These are phyloP conservation scores for Pseudogymnoascus sp. DNA, from an alignment of 2,329 filamentous ascomycete species.

Conservation along the genomic window DNA sequence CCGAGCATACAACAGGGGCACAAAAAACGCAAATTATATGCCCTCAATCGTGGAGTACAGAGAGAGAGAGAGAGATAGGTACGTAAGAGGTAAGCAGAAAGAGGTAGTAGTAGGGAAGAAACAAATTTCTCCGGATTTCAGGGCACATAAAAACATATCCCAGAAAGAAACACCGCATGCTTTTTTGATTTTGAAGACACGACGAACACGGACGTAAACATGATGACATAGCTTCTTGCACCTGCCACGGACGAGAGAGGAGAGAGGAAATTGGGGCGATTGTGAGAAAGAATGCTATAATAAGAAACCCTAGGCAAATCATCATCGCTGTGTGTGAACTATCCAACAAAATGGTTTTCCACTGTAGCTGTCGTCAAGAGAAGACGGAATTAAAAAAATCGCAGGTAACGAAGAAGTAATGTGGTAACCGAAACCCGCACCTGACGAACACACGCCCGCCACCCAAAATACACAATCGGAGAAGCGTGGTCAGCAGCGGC, in stretches of 20 bases:
- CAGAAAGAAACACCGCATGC: neutral
- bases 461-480: slow-evolving; percentile 2
- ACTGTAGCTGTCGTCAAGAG: neutral
- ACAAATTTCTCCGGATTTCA: neutral
- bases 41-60: neutral
- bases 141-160: neutral
- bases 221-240: neutral
- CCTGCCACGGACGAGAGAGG: neutral
- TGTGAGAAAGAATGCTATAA: neutral
- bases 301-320: slow-evolving; percentile 11
- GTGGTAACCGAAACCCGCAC: neutral
- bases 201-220: neutral
- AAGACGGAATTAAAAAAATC: neutral
- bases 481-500: neutral
- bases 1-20: slow-evolving; percentile 11
- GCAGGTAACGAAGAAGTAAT: neutral
- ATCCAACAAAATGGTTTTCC: slow-evolving; percentile 14
- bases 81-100: neutral
- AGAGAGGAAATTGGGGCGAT: neutral
- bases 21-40: neutral
- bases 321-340: slow-evolving; percentile 10
- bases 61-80: neutral
- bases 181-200: neutral
- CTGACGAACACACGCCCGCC: neutral
- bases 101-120: neutral